phyloP scores from a whole-genome alignment of 768 basidiomycete species.

The Xerocomellus dryophilus region DNA sequence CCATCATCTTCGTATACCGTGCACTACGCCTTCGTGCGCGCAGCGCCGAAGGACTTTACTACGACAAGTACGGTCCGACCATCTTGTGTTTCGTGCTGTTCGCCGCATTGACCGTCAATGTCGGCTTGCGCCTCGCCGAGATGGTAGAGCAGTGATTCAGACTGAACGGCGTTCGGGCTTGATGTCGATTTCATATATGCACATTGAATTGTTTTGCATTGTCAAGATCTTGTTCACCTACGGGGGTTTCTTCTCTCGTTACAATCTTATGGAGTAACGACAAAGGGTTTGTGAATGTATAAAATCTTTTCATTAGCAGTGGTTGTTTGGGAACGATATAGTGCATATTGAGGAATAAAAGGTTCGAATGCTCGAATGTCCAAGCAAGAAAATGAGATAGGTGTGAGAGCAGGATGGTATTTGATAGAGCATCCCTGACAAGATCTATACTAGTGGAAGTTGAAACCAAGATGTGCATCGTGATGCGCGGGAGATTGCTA shows the following conservation, averaged over 20 bases:
- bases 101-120: conserved; percentile 68
- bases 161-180: not conserved
- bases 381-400: conserved; percentile 5
- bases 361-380: conserved; percentile 22
- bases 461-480: conserved; percentile 19
- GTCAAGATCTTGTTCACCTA: not conserved
- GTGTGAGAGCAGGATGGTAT: conserved; percentile 10
- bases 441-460: conserved; percentile 23
- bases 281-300: conserved; percentile 5
- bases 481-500: conserved; percentile 11
- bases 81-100: conserved; percentile 68
- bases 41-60: conserved; percentile 78
- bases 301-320: conserved; percentile 25
- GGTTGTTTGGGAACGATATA: conserved; percentile 23
- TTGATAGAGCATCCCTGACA: conserved; percentile 13
- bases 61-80: conserved; percentile 86
- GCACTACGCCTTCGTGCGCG: conserved; percentile 65
- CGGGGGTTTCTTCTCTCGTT: not conserved
- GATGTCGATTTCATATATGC: conserved; percentile 1
- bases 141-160: conserved; percentile 31
- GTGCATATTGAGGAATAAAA: conserved; percentile 26
- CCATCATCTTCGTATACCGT: conserved; percentile 75
- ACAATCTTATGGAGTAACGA: not conserved
- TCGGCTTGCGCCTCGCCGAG: conserved; percentile 64
- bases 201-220: not conserved